Percentiles rank a stretch among this genome's conserved stretches.
phyloP scores from a whole-genome alignment of 768 basidiomycete genomes.

The Tremella fuciformis region DNA sequence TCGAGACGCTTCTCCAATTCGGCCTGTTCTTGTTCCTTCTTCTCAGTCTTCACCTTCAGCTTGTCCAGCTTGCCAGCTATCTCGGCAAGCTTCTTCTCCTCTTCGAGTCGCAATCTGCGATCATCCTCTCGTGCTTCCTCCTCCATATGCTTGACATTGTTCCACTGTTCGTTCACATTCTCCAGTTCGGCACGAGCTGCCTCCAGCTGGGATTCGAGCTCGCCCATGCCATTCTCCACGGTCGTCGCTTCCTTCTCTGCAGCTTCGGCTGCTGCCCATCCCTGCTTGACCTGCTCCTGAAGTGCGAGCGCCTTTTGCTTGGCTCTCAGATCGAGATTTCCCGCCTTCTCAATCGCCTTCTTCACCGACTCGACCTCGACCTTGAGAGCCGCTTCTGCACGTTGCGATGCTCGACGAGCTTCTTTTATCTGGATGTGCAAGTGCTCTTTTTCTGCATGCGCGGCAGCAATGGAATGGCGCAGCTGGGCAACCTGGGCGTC shows the following conservation, averaged over 20 bases:
- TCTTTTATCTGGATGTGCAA: constrained; percentile 70
- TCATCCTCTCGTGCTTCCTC: constrained; percentile 42
- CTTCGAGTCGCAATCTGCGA: constrained; percentile 32
- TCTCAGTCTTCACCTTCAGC: constrained; percentile 38
- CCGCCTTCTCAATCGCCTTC: constrained; percentile 75
- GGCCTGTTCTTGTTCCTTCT: constrained; percentile 39
- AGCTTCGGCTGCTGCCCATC: constrained; percentile 60
- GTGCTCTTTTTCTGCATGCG: constrained; percentile 66
- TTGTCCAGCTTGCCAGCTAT: constrained; percentile 43
- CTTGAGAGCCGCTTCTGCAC: constrained; percentile 74
- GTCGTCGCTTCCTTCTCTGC: constrained; percentile 54
- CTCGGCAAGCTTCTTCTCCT: constrained; percentile 42
- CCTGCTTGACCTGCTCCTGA: constrained; percentile 81
- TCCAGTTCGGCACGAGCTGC: constrained; percentile 32
- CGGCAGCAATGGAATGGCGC: constrained; percentile 63
- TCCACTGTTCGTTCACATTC: constrained; percentile 25
- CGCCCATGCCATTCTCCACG: constrained; percentile 57
- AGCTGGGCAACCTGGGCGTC: constrained; percentile 54
- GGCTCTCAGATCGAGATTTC: constrained; percentile 70
- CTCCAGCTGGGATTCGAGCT: constrained; percentile 48
- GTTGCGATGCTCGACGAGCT: constrained; percentile 75
- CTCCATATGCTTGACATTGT: constrained; percentile 31
- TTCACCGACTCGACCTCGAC: constrained; percentile 80
- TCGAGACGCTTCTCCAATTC: constrained; percentile 42
- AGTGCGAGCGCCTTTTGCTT: constrained; percentile 81